phyloP scores from a whole-genome alignment of 2,329 filamentous ascomycete genomes.

The Emmonsiellopsis sp. region DNA sequence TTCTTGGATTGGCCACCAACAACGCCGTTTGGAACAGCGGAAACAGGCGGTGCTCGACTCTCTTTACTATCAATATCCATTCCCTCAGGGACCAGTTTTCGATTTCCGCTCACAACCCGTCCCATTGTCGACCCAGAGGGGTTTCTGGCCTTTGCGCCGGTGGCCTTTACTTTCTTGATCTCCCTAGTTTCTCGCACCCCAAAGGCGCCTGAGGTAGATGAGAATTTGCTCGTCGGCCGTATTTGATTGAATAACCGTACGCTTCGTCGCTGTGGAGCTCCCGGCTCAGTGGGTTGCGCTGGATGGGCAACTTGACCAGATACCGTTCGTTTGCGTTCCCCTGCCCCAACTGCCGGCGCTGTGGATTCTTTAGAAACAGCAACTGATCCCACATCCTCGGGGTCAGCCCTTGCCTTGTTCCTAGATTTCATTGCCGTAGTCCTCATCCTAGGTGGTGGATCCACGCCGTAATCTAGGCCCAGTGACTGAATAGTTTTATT shows the following conservation, averaged over 20 bases:
- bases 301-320: constrained; percentile 61
- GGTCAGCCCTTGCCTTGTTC: constrained; percentile 28
- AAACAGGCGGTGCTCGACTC: constrained; percentile 27
- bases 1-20: constrained; percentile 21
- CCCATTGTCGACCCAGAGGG: constrained; percentile 65
- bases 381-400: constrained; percentile 29
- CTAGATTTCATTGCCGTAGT: constrained; percentile 38
- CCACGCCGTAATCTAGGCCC: constrained; percentile 41
- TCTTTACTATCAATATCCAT: constrained; percentile 65
- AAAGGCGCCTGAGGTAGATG: constrained; percentile 47
- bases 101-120: constrained; percentile 80
- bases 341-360: constrained; percentile 25
- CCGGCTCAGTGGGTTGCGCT: constrained; percentile 53
- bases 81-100: constrained; percentile 60
- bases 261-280: constrained; percentile 58
- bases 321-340: constrained; percentile 80
- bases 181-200: constrained; percentile 59
- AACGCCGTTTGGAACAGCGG: constrained; percentile 15
- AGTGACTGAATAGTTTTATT: constrained; percentile 45
- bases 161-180: constrained; percentile 74
- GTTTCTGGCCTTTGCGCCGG: constrained; percentile 56
- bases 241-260: constrained; percentile 63
- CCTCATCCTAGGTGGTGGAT: constrained; percentile 57
- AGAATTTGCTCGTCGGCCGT: constrained; percentile 56
- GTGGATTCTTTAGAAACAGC: constrained; percentile 22